These are phyloP conservation scores for Dillenia turbinata DNA, from an alignment of 164 flowering plant genomes.

Conservation along the genomic window DNA sequence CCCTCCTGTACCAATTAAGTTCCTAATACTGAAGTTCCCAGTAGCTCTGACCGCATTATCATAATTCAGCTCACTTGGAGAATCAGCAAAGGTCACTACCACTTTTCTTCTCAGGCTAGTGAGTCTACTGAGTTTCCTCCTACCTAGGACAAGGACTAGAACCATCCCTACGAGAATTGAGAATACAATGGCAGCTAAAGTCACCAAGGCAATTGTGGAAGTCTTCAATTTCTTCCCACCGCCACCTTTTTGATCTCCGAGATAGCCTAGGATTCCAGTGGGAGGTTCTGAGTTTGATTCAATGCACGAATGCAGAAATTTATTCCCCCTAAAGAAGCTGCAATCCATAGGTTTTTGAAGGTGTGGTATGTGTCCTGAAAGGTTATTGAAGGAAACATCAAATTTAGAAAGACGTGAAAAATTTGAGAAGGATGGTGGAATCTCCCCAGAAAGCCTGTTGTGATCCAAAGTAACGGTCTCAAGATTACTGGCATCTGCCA, in stretches of 20 bases:
- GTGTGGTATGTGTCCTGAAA: conserved; percentile 56
- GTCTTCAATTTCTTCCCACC: conserved; percentile 23
- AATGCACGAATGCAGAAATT: conserved; percentile 34
- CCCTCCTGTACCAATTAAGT: conserved; percentile 74
- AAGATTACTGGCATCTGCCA: conserved; percentile 37
- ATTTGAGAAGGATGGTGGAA: conserved; percentile 48
- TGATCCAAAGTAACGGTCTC: conserved; percentile 47
- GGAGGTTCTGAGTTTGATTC: conserved; percentile 25
- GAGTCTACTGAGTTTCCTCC: conserved; percentile 31
- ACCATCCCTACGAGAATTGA: conserved; percentile 24
- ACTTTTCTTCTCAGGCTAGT: conserved; percentile 40
- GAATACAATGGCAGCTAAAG: conserved; percentile 33
- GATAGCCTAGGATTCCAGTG: conserved; percentile 25
- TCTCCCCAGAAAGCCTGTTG: conserved; percentile 51
- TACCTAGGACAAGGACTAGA: conserved; percentile 24
- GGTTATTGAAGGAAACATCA: conserved; percentile 67
- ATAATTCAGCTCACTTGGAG: conserved; percentile 47
- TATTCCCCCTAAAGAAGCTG: conserved; percentile 41
- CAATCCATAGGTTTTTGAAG: conserved; percentile 38
- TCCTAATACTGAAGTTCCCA: conserved; percentile 56
- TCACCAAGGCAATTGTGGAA: conserved; percentile 27
- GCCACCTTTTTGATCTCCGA: conserved; percentile 13
- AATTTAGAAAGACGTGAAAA: conserved; percentile 36
- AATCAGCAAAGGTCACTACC: conserved; percentile 53
- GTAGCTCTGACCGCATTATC: conserved; percentile 64